Conservation (phyloP, 176 grass and related monocot genomes). For the Eragrostis curvula region DNA sequence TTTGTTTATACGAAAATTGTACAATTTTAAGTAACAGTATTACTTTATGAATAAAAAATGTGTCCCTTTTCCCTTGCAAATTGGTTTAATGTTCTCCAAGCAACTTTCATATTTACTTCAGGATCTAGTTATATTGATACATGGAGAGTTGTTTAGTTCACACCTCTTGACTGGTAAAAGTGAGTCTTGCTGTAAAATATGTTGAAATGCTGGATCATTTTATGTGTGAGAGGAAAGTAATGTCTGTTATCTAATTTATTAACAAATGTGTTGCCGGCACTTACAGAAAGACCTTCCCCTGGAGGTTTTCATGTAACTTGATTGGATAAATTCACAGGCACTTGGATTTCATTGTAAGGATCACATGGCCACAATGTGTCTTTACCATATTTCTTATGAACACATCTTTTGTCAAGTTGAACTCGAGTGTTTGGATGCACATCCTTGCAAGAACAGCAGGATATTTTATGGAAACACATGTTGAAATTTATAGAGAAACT, state of each 20-base stretch:
- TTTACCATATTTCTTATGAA: background rate
- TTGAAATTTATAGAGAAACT: background rate
- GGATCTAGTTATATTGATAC: background rate
- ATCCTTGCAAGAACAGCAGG: background rate
- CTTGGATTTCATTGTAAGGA: no score
- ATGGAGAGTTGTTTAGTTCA: background rate
- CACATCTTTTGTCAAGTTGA: background rate
- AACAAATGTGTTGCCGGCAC: background rate
- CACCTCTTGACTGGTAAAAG: background rate
- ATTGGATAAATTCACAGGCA: no score
- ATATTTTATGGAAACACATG: background rate
- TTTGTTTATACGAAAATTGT: conserved; percentile 10
- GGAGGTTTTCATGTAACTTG: conserved; percentile 1
- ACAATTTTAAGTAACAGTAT: background rate
- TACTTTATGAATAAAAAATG: background rate
- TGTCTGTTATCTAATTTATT: conserved; percentile 5
- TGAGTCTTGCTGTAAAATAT: background rate
- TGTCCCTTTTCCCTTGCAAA: background rate
- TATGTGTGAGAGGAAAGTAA: background rate
- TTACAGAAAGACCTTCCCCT: background rate
- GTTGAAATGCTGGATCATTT: background rate
- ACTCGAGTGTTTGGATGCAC: background rate
- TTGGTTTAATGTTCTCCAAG: no score
- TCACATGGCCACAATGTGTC: no score
- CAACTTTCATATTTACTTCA: no score